Evolutionary conservation across 2,329 filamentous ascomycete species (phyloP).

Genomic region (Curvularia sp.): DNA sequence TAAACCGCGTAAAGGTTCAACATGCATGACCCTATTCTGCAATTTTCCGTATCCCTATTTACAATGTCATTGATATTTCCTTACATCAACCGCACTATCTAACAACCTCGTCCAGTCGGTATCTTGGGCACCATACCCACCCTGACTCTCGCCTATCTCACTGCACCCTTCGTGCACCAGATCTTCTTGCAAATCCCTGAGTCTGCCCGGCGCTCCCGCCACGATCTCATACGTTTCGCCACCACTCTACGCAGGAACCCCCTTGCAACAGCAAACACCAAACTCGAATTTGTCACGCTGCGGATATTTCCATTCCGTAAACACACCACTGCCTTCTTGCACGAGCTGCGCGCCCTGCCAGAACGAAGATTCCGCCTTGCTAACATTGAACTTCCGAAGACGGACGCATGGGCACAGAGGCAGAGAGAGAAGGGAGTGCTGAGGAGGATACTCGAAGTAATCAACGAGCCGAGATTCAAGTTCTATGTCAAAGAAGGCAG

Average conservation of each 20-base stretch:
- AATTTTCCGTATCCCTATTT: not conserved
- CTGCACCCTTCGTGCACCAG: slow-evolving; percentile 47
- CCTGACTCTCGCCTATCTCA: slow-evolving; percentile 43
- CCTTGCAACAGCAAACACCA: slow-evolving; percentile 30
- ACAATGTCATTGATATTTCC: not conserved
- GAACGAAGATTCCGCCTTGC: slow-evolving; percentile 37
- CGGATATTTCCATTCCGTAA: slow-evolving; percentile 45
- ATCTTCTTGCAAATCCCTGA: slow-evolving; percentile 45
- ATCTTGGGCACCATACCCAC: slow-evolving; percentile 43
- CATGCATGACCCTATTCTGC: too few relatives aligned
- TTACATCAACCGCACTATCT: not conserved
- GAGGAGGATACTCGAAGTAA: slow-evolving; percentile 29
- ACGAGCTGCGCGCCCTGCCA: slow-evolving; percentile 45
- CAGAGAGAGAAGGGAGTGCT: slow-evolving; percentile 30
- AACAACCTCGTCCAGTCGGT: slow-evolving; percentile 29
- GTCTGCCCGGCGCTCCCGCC: slow-evolving; percentile 33
- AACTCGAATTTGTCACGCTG: slow-evolving; percentile 46
- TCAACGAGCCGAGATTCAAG: slow-evolving; percentile 43
- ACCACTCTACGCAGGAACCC: slow-evolving; percentile 23
- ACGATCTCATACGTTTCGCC: slow-evolving; percentile 38
- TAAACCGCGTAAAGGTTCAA: not conserved
- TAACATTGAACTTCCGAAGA: slow-evolving; percentile 43
- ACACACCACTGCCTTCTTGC: slow-evolving; percentile 37
- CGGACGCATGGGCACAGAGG: slow-evolving; percentile 24
- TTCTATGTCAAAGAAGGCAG: slow-evolving; percentile 48